Base-by-base conservation (phyloP, 2,329 filamentous ascomycete species). In the Chrysoporthe austroafricana region DNA sequence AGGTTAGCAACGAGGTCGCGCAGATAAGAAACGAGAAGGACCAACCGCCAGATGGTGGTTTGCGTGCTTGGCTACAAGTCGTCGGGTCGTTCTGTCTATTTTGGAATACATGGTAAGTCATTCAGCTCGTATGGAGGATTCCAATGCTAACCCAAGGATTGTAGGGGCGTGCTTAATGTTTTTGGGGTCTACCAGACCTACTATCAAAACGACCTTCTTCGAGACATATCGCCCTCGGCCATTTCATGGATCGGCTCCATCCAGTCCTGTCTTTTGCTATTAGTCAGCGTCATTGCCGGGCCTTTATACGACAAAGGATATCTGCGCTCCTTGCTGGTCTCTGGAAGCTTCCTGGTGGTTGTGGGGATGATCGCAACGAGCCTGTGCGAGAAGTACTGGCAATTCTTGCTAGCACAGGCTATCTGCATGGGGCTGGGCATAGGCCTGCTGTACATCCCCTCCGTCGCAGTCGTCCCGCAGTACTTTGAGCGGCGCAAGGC, bases 241-340 rank as follows among this genome's bases (percentile, higher is more conserved):
- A 82, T 84, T 57, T 80, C 80, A 4, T 83, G 81, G 80, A 81
- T 83, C 57, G 80, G 80, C 1, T 79, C 80, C 16, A 71, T 82
- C 18, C 81, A 83, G 70, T 73, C 74, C 16, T 79, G 79, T 46
- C 74, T 82, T n/a, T 72, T 83, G 34, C 75, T 82, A 69, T 73
- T 81, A 32, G 73, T 78, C 11, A 79, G 79, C n/a, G 72, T 78
- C 59, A 67, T 82, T 60, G 75, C 77, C 13, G 81, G 82, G 0
- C 79, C 79, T 1, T 69, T 82, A 0, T 80, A 79, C 67, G 81
- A 84, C 69, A 75, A 74, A 13, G 81, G 82, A n/a, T 75, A 81
- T 71, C 79, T 78, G 64, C 74, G 76, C 8, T 66, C 72, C 42
- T 73, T 81, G 50, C 73, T 83, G 44, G 67, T 73, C 34, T 70